Evolutionary conservation across 345 rosid genomes (phyloP), one percentile per base, ranked within the genome.

Genomic region (Lepidium sativum): DNA sequence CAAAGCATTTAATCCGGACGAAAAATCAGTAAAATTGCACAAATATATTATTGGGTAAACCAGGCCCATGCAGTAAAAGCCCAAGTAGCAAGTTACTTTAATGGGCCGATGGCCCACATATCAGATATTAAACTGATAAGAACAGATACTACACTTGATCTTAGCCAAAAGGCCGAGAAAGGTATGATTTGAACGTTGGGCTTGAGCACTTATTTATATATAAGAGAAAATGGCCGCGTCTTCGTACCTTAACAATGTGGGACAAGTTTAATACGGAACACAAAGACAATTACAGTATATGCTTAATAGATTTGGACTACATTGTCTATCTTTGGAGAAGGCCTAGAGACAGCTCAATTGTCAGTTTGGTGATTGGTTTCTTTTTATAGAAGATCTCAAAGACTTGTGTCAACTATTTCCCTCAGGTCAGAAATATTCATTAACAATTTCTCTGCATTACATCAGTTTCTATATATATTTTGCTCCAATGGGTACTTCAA

Each of bases 101-200:
- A 5, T 47, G 47, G 6, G 4, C 64, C 51, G 17, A 16, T 59
- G 29, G 3, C 27, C 49, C 25, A 44, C 12, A 17, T 44, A 44
- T 17, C 25, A 44, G 23, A 44, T 44, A 59, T 42, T 59, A 41
- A 59, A 59, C 64, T 59, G 64, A 59, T 29, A 23, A 44, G 50
- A 15, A 42, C 23, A 82, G 77, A 80, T 80, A 82, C 80, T 80
- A 82, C 82, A 80, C 79, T 82, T 80, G 83, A 80, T 82, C 83
- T 82, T 80, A 82, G 83, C 86, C 86, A 82, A 82, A 82, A 82
- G 82, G 86, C 83, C 82, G 84, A 80, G 82, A 82, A 80, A 82
- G 84, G 80, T 72, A 77, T 79, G 80, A 70, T 3, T 27, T 27
- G 5, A 0, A 3, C 0, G 0, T 0, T 3, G 3, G 54, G 12